Base-by-base conservation (phyloP, 345 rosid genomes). In the Eucalyptus paniculata region DNA sequence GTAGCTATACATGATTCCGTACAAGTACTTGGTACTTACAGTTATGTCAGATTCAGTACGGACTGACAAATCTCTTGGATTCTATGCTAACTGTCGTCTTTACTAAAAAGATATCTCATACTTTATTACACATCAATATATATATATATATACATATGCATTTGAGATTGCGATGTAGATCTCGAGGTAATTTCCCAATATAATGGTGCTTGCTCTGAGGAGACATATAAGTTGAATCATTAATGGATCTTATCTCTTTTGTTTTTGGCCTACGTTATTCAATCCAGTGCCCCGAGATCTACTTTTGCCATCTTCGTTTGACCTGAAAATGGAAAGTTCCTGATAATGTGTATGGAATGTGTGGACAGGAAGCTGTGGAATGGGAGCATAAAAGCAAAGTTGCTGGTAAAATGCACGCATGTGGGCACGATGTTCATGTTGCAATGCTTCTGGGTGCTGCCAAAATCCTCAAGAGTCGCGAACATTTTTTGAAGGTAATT, bases 371-470 rank as follows among this genome's bases (percentile, higher is more conserved):
- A 92, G 96, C 94, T 32, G 99, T 95, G 32, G 98, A 96, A 88
- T 97, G 98, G 99, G 93, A 94, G 89, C 92, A 95, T 82, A 97
- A 93, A 91, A 97, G 99, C 92, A 95, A 93, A 94, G 93, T 95
- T 34, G 94, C 93, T 4, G 98, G 98, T 30, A 97, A 94, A 92
- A 97, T 97, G 99, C 99, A 97, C 91, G 98, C 99, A 37, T 97
- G 98, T 90, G 98, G 98, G 23, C 99, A 97, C 86, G 98, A 97
- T 86, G 99, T 97, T 15, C 99, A 96, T 92, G 98, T 96, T 47
- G 94, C 98, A 32, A 97, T 97, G 99, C 97, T 97, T 24, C 90
- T 97, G 44, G 99, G 99, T 28, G 98, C 98, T 50, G 98, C 99
- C 91, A 94, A 94, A 89, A 94, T 97, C 82, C 92, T 97, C 87